Base-by-base conservation (phyloP, 495 filamentous ascomycete genomes). In the Hypoxylon intermedium region DNA sequence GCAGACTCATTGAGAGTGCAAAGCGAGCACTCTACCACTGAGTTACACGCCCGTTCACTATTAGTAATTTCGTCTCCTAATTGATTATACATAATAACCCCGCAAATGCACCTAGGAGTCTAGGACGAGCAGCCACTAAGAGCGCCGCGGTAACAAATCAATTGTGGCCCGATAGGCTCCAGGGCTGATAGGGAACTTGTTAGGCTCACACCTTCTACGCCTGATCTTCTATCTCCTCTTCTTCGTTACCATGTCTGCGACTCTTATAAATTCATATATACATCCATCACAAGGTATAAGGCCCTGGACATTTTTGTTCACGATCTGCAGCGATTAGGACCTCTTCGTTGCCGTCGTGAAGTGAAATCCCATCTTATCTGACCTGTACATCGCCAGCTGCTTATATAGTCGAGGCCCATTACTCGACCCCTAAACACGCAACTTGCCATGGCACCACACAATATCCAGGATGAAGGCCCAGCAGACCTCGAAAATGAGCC, bases 11-110 rank as follows among this genome's bases (percentile, higher is more conserved):
- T 6, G 12, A n/a, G 9, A 40, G 21, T 66, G 63, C 63, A 66
- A 66, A 66, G 63, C 63, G 63, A 66, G 62, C 62, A 61, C 62
- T 66, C 62, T 66, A 66, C 62, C 62, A 66, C 62, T 66, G 62
- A 66, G 63, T 62, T 66, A 66, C 53, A 62, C 58, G 63, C 63
- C 58, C 63, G 18, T 20, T 34, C 5, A 13, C 3, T 7, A 12
- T n/a, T n/a, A n/a, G n/a, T n/a, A 15, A n/a, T 1, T 21, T 7
- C 9, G 19, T 23, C 3, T 23, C 5, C 3, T 15, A 12, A 38
- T 16, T 34, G 36, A 11, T 16, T 19, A 38, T 38, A 16, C 16
- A 3, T 7, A 7, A 7, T 26, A 4, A 26, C 24, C n/a, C n/a
- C n/a, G n/a, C 24, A 26, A 26, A 26, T 26, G 24, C 3, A 7